Evolutionary conservation across 1,139 yeast genomes (phyloP), one percentile per base, ranked within the genome.

Genomic region (Pichia terricola): DNA sequence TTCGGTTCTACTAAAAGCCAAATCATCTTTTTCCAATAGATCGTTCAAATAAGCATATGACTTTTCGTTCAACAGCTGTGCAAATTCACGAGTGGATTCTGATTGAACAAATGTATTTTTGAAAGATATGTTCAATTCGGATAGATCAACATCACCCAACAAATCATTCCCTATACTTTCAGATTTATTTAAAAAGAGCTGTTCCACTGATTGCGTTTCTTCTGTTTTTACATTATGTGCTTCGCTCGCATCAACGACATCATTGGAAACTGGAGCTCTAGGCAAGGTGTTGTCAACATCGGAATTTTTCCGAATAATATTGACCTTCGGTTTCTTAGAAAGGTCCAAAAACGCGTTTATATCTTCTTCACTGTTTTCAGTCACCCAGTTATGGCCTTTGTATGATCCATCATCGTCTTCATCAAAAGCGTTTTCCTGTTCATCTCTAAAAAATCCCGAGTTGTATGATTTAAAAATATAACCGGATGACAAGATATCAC

Each of bases 11-110:
- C 22, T 16, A 39, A 47, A 47, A 30, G 33, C 11, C 6, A n/a
- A 22, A 34, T 34, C 35, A 10, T 30, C 32, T 10, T 56, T 60
- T 3, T 51, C 45, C 3, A 59, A 39, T 8, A 57, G 44, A 4
- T 55, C 55, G 27, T 56, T 60, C 8, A 60, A 42, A 43, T 60
- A 60, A 0, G 53, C 53, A 43, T 51, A 60, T 9, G 63, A 57
- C n/a, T 54, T 56, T 38, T 59, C 62, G 22, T 48, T 45, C 8
- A 56, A 28, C 8, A 60, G 40, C 22, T 39, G 34, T 26, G 16
- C 38, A 4, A 41, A 26, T 8, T 31, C 40, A 40, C 34, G 26
- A 2, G 37, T 27, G 4, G 42, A 38, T 22, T 39, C 42, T 5
- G 44, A 40, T 22, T 35, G 39, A 16, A 8, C 27, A 28, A 37